Conservation (phyloP, 305 asterid species). For the Striga hermonthica region DNA sequence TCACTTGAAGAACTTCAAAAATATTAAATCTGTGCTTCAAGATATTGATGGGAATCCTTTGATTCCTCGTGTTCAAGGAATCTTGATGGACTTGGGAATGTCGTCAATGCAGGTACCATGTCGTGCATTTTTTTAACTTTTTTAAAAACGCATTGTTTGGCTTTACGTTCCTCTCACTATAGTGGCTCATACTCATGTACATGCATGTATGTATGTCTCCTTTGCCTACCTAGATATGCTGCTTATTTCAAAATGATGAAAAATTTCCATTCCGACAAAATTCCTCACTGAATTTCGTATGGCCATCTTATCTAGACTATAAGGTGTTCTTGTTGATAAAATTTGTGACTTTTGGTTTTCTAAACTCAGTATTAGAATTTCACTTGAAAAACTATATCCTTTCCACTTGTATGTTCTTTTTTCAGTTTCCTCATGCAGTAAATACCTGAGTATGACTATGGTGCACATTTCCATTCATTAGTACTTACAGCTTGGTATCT, state of each 20-base stretch:
- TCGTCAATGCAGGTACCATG: conserved; percentile 89
- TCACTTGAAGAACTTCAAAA: conserved; percentile 60
- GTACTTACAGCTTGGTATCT: conserved; percentile 7
- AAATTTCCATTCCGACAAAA: too few species aligned
- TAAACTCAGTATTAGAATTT: background rate
- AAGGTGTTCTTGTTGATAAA: background rate
- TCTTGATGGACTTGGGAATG: conserved; percentile 95
- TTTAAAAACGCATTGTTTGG: conserved; percentile 15
- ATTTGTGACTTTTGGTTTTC: conserved; percentile 2
- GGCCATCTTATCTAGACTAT: too few species aligned
- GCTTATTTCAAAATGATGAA: too few species aligned
- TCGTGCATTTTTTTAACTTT: conserved; percentile 23
- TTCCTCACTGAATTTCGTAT: too few species aligned
- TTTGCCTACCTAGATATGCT: too few species aligned
- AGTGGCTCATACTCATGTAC: too few species aligned
- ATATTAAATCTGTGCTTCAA: conserved; percentile 50
- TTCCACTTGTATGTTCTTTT: conserved; percentile 14
- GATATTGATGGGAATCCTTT: conserved; percentile 45
- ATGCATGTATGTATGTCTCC: too few species aligned
- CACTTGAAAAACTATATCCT: conserved; percentile 5
- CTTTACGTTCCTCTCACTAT: background rate
- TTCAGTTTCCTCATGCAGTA: conserved; percentile 3
- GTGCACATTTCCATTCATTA: background rate
- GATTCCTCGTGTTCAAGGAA: conserved; percentile 64
- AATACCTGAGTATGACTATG: background rate